These are phyloP conservation scores for Lithohypha guttulata DNA, from an alignment of 2,329 filamentous ascomycete species.

Conservation along the genomic window DNA sequence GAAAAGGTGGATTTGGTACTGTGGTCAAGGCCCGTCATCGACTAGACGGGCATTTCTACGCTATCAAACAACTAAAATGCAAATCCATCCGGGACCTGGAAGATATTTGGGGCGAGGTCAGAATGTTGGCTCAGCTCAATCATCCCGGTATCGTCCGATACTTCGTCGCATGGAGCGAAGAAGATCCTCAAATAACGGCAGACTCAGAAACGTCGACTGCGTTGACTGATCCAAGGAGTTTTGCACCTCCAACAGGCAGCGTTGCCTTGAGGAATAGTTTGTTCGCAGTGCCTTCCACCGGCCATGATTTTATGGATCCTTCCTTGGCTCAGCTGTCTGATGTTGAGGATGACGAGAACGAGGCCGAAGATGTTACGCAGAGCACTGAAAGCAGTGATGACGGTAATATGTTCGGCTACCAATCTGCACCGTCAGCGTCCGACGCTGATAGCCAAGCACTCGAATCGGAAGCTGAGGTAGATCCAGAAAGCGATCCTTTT, in stretches of 20 bases:
- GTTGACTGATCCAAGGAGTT: constrained; percentile 5
- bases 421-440: constrained; percentile 19
- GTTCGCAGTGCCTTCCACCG: constrained; percentile 26
- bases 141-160: constrained; percentile 84
- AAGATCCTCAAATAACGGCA: constrained; percentile 30
- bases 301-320: constrained; percentile 87
- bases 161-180: constrained; percentile 90
- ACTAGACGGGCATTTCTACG: constrained; percentile 85
- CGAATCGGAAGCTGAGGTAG: neutral
- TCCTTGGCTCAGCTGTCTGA: constrained; percentile 49
- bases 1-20: constrained; percentile 90
- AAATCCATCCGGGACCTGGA: constrained; percentile 55
- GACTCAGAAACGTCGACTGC: constrained; percentile 8
- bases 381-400: constrained; percentile 7
- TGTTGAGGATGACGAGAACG: constrained; percentile 42
- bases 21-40: constrained; percentile 93
- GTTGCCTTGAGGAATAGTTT: constrained; percentile 4
- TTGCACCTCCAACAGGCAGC: constrained; percentile 2
- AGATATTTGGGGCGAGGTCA: constrained; percentile 69
- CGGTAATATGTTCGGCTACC: constrained; percentile 8
- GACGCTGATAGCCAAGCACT: constrained; percentile 24
- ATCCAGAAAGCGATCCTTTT: constrained; percentile 5
- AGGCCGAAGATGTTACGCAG: constrained; percentile 30
- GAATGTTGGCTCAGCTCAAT: constrained; percentile 81
- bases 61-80: constrained; percentile 91